Evolutionary conservation across 257 asterid species (phyloP).

Genomic region (Ocimum tenuiflorum): DNA sequence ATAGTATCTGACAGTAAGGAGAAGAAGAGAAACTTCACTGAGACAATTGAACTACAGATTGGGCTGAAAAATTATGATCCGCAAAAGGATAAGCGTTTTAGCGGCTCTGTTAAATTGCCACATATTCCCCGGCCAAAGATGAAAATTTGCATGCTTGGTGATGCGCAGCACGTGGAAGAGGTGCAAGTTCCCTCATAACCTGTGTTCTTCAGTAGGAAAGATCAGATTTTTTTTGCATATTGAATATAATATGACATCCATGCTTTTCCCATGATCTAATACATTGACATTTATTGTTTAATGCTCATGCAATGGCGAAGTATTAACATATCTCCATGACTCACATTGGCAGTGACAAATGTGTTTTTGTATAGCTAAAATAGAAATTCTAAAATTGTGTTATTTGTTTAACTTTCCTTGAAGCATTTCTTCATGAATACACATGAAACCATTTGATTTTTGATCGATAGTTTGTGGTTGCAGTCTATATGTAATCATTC

Average conservation of each 20-base stretch:
- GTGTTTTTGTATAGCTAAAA: too few relatives aligned
- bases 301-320: not conserved
- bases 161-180: conserved; percentile 54
- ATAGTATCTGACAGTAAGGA: conserved; percentile 30
- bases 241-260: not conserved
- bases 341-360: not conserved
- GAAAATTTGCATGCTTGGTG: conserved; percentile 58
- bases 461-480: too few relatives aligned
- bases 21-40: conserved; percentile 41
- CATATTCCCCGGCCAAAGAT: conserved; percentile 52
- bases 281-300: not conserved
- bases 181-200: not conserved
- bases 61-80: conserved; percentile 52
- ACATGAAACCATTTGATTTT: not conserved
- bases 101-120: conserved; percentile 52
- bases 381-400: too few relatives aligned
- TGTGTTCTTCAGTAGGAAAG: not conserved
- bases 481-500: too few relatives aligned
- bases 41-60: conserved; percentile 46
- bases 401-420: not conserved
- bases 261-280: not conserved
- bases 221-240: not conserved
- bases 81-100: conserved; percentile 49
- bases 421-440: not conserved
- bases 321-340: not conserved